Evolutionary conservation across 352 stramenopile species (phyloP).

Genomic region (Peronospora tabacina): DNA sequence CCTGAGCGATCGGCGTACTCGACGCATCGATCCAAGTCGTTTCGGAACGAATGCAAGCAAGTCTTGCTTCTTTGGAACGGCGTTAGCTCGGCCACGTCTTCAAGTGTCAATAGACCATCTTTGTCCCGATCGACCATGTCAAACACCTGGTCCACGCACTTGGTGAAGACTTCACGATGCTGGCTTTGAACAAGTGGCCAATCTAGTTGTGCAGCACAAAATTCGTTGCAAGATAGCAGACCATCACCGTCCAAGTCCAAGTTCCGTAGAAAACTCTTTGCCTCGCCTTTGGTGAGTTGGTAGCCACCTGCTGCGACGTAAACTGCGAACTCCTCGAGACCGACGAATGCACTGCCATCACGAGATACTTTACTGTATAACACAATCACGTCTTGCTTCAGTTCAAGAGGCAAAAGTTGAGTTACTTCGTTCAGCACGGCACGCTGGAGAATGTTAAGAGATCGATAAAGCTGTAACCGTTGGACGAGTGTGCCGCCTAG

Average conservation of each 20-base stretch:
- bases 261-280: conserved; percentile 46
- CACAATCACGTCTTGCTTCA: conserved; percentile 55
- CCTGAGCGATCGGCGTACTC: conserved; percentile 36
- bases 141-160: conserved; percentile 39
- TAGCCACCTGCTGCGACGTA: conserved; percentile 55
- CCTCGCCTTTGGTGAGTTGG: conserved; percentile 49
- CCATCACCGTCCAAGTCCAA: conserved; percentile 63
- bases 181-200: conserved; percentile 50
- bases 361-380: conserved; percentile 60
- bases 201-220: conserved; percentile 60
- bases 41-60: conserved; percentile 47
- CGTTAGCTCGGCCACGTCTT: conserved; percentile 40
- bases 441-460: conserved; percentile 63
- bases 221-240: conserved; percentile 49
- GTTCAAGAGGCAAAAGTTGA: conserved; percentile 37
- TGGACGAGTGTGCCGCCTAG: conserved; percentile 66
- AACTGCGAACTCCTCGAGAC: conserved; percentile 43
- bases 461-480: conserved; percentile 63
- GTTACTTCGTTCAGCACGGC: conserved; percentile 55
- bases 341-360: conserved; percentile 38
- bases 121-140: conserved; percentile 37
- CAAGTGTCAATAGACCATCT: conserved; percentile 39
- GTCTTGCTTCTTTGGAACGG: conserved; percentile 27
- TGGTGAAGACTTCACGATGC: conserved; percentile 27
- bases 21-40: conserved; percentile 55